Conservation (phyloP, 768 basidiomycete species). For the Leccinum disarticulatum region DNA sequence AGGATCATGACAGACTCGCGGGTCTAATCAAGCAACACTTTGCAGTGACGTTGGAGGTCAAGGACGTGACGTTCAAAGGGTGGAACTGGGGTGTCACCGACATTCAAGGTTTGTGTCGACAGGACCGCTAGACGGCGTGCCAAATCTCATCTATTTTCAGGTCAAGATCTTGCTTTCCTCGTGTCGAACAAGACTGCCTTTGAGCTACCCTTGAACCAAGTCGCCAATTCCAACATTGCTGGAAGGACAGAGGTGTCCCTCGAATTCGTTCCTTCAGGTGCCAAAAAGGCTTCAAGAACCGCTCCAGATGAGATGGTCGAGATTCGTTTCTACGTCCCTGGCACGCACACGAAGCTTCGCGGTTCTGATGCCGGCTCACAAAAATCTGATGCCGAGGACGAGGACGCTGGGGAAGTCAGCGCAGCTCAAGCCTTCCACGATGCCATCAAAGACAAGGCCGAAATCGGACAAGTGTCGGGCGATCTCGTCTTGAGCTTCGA, state of each 20-base stretch:
- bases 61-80: constrained; percentile 87
- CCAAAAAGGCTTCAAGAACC: constrained; percentile 43
- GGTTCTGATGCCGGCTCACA: constrained; percentile 75
- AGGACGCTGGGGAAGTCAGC: constrained; percentile 64
- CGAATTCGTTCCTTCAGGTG: constrained; percentile 68
- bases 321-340: constrained; percentile 95
- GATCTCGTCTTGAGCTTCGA: constrained; percentile 93
- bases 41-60: constrained; percentile 77
- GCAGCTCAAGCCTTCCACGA: constrained; percentile 98
- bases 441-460: constrained; percentile 92
- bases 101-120: constrained; percentile 71
- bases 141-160: constrained; percentile 39
- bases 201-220: constrained; percentile 80
- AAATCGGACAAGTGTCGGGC: constrained; percentile 87
- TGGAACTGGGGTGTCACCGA: constrained; percentile 99
- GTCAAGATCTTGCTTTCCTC: constrained; percentile 87
- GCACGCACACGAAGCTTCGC: constrained; percentile 58
- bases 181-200: constrained; percentile 88
- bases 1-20: too few species aligned
- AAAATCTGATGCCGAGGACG: constrained; percentile 66
- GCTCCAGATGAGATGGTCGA: constrained; percentile 87
- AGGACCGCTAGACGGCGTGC: neutral
- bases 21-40: constrained; percentile 85
- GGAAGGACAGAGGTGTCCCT: constrained; percentile 98
- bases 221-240: constrained; percentile 97